Evolutionary conservation across 2,329 filamentous ascomycete species (phyloP).

Genomic region (Fusarium goolgardi): DNA sequence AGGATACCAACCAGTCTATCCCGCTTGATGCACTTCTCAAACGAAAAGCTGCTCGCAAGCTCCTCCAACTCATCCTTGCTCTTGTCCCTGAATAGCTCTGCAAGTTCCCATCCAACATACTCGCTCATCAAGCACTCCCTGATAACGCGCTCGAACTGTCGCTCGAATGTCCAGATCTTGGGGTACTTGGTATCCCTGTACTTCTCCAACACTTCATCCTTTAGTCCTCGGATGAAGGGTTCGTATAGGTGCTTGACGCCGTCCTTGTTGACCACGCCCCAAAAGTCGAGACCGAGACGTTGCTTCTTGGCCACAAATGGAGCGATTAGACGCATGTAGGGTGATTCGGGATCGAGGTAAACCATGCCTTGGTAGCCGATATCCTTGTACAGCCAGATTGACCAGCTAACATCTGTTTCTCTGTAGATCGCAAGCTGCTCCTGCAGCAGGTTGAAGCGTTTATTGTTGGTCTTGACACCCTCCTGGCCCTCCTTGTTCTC

Average conservation of each 20-base stretch:
- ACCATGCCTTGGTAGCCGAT: conserved; percentile 68
- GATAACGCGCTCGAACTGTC: conserved; percentile 60
- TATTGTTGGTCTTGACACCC: conserved; percentile 53
- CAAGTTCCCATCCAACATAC: conserved; percentile 65
- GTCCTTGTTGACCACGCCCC: conserved; percentile 56
- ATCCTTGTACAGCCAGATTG: conserved; percentile 70
- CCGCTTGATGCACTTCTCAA: conserved; percentile 65
- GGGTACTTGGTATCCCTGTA: conserved; percentile 60
- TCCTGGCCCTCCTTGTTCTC: conserved; percentile 51
- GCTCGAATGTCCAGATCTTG: conserved; percentile 61
- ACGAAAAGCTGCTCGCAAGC: conserved; percentile 62
- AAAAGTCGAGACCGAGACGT: conserved; percentile 64
- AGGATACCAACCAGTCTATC: conserved; percentile 64
- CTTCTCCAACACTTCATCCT: conserved; percentile 57
- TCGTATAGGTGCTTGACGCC: conserved; percentile 52
- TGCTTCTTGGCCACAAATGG: conserved; percentile 68
- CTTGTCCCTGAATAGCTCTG: conserved; percentile 64
- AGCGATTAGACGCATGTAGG: conserved; percentile 63
- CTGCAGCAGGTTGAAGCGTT: conserved; percentile 56
- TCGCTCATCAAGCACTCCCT: conserved; percentile 58
- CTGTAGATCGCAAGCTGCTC: conserved; percentile 56
- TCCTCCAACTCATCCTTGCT: conserved; percentile 64
- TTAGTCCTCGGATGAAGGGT: conserved; percentile 56
- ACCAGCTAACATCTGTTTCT: conserved; percentile 60
- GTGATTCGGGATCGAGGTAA: conserved; percentile 57